Evolutionary conservation across 2,329 filamentous ascomycete genomes (phyloP).

Genomic region (Lachnum nothofagi): DNA sequence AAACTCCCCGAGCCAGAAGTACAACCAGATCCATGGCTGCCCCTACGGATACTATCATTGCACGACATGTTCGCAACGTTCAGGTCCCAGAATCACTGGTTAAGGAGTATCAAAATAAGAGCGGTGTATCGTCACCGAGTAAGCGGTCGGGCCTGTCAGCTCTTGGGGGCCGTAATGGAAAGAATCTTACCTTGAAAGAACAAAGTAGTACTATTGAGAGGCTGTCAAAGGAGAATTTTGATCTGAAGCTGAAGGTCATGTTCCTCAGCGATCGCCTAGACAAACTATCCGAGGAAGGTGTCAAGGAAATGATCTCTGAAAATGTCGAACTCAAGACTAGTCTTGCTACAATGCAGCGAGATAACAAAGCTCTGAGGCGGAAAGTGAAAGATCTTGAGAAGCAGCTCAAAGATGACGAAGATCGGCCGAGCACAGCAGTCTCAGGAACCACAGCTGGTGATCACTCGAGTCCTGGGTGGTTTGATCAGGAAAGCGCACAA

Average conservation of each 20-base stretch:
- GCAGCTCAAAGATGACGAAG: conserved; percentile 62
- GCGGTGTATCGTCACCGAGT: conserved; percentile 55
- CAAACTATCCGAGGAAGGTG: conserved; percentile 88
- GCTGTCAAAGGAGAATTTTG: conserved; percentile 96
- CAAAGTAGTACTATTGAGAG: conserved; percentile 96
- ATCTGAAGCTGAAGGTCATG: conserved; percentile 94
- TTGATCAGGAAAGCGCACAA: conserved; percentile 53
- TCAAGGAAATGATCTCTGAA: conserved; percentile 97
- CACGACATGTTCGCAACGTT: conserved; percentile 82
- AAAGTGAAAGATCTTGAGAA: conserved; percentile 84
- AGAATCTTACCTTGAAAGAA: conserved; percentile 85
- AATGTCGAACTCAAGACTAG: conserved; percentile 94
- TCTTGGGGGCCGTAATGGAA: conserved; percentile 52
- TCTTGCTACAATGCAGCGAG: conserved; percentile 80
- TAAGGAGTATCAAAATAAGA: conserved; percentile 75
- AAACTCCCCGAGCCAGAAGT: conserved; percentile 64
- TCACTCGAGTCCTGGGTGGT: conserved; percentile 46
- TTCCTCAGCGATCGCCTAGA: conserved; percentile 91
- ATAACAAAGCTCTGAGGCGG: conserved; percentile 77
- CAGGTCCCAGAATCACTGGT: conserved; percentile 86
- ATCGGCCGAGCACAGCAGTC: conserved; percentile 54
- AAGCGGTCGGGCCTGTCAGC: conserved; percentile 47
- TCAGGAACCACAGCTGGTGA: conserved; percentile 54
- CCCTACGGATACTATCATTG: conserved; percentile 82
- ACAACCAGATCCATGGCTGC: conserved; percentile 49